phyloP scores from a whole-genome alignment of 148 eudicot genomes.

The Vaccinium darrowii region DNA sequence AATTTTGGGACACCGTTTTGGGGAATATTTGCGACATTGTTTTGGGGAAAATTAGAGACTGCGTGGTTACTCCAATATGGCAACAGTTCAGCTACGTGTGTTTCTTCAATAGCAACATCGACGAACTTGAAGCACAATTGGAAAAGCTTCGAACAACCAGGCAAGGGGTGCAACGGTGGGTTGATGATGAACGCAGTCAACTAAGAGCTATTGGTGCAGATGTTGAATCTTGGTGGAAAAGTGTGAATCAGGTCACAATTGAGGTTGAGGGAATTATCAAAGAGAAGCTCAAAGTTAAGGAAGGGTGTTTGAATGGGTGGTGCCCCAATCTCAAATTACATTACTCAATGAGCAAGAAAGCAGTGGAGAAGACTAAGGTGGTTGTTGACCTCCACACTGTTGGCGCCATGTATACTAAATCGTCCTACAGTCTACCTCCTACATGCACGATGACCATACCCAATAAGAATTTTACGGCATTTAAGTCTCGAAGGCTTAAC shows the following conservation, averaged over 20 bases:
- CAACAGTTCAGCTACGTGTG: conserved; percentile 15
- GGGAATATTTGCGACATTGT: background rate
- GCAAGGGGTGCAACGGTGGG: background rate
- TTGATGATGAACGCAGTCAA: conserved; percentile 24
- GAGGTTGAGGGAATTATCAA: conserved; percentile 1
- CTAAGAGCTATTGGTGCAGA: conserved; percentile 13
- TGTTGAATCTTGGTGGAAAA: conserved; percentile 21
- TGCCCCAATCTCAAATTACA: background rate
- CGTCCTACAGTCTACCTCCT: too few relatives aligned
- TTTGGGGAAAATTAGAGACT: background rate
- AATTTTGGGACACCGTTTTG: too few relatives aligned
- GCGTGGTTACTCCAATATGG: background rate
- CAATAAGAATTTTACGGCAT: background rate
- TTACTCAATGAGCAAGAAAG: background rate
- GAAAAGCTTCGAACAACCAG: conserved; percentile 9
- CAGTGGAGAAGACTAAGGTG: too few relatives aligned
- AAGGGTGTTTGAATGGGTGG: background rate
- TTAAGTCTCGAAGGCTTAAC: background rate
- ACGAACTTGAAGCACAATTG: conserved; percentile 12
- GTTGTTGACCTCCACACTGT: too few relatives aligned
- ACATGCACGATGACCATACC: background rate
- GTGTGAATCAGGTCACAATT: background rate
- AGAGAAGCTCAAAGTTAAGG: background rate
- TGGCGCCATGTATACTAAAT: too few relatives aligned
- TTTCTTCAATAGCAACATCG: conserved; percentile 15